Percentiles rank a stretch among this genome's conserved stretches.
Conservation (phyloP, 2,329 filamentous ascomycete species). For the Trichoderma sp. region DNA sequence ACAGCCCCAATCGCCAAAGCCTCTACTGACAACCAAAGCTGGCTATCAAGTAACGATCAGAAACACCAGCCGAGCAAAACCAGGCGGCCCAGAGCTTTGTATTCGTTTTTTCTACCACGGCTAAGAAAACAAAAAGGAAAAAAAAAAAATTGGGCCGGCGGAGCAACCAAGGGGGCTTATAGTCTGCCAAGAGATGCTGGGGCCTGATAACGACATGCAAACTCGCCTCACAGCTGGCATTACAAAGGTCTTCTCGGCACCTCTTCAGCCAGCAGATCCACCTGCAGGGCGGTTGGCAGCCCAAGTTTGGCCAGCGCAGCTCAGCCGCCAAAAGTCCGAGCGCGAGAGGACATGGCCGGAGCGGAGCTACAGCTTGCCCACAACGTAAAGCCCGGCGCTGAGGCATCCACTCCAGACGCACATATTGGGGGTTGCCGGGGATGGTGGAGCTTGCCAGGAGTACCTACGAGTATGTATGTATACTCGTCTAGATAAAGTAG, state of each 20-base stretch:
- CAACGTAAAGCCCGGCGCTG: conserved; percentile 14
- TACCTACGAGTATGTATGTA: background rate
- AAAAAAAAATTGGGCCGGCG: conserved; percentile 20
- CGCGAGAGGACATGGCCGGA: conserved; percentile 6
- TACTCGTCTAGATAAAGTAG: background rate
- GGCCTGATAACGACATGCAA: conserved; percentile 19
- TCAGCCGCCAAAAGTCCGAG: conserved; percentile 17
- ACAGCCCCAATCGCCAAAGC: background rate
- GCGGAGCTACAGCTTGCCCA: conserved; percentile 19
- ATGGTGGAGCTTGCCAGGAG: conserved; percentile 6
- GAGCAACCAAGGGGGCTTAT: conserved; percentile 12
- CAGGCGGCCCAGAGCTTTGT: conserved; percentile 16
- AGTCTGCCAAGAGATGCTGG: conserved; percentile 15
- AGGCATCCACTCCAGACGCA: conserved; percentile 16
- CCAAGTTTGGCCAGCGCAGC: conserved; percentile 21
- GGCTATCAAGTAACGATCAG: conserved; percentile 12
- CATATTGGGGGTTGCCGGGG: conserved; percentile 16
- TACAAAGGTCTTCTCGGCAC: conserved; percentile 6
- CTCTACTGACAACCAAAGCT: conserved; percentile 16
- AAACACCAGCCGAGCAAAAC: conserved; percentile 1
- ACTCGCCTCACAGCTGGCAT: background rate
- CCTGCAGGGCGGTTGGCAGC: conserved; percentile 14
- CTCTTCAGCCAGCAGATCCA: conserved; percentile 12
- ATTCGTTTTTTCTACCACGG: conserved; percentile 7
- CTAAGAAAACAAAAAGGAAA: background rate